phyloP scores from a whole-genome alignment of 83 land plant species.

The Isoetes engelmannii region DNA sequence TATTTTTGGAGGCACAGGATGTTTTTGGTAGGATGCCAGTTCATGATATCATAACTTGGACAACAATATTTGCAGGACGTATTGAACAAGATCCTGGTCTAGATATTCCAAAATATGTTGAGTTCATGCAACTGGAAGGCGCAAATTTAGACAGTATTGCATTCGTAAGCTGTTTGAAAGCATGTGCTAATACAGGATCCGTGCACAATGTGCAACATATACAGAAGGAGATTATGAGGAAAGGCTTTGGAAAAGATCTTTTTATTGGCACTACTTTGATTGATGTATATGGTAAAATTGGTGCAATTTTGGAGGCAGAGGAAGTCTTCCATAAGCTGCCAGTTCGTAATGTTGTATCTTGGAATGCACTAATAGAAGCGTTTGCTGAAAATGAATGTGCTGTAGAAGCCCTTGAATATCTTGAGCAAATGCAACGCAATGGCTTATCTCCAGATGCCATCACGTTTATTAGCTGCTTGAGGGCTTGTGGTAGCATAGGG shows the following conservation, averaged over 20 bases:
- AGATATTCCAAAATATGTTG: not conserved
- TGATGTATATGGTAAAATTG: constrained; percentile 18
- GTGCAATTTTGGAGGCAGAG: not conserved
- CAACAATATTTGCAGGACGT: constrained; percentile 9
- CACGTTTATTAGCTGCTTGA: too few species aligned
- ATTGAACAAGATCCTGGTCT: constrained; percentile 3
- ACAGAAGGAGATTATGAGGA: not conserved
- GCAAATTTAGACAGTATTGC: constrained; percentile 1
- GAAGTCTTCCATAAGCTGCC: constrained; percentile 6
- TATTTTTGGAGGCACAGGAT: constrained; percentile 5
- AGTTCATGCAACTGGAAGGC: constrained; percentile 3
- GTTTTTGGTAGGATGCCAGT: constrained; percentile 8
- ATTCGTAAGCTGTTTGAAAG: constrained; percentile 11
- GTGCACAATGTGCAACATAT: constrained; percentile 11
- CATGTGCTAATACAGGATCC: not conserved
- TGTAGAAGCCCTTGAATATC: not conserved
- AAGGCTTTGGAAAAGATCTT: not conserved
- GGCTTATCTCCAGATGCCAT: too few species aligned
- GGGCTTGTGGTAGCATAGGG: too few species aligned
- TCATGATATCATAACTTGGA: constrained; percentile 13
- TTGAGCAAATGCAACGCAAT: constrained; percentile 4
- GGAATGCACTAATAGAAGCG: constrained; percentile 18
- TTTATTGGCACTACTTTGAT: not conserved
- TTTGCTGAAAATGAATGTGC: constrained; percentile 3
- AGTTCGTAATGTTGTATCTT: not conserved